Conservation (phyloP, 768 basidiomycete species). For the Trametes meyenii region DNA sequence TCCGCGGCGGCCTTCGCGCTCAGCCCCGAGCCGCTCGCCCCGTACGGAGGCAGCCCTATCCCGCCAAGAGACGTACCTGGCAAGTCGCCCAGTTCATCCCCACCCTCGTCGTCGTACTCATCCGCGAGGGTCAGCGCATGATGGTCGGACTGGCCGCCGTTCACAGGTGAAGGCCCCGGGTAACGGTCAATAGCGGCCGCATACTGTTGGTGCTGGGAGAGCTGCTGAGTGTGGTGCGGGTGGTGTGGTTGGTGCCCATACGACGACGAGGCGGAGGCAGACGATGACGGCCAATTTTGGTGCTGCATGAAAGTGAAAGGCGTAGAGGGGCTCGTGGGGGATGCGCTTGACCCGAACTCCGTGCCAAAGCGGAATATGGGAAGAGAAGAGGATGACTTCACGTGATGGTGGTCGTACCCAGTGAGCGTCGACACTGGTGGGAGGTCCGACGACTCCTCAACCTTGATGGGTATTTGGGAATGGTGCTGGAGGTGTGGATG, state of each 20-base stretch:
- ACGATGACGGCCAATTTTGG: constrained; percentile 25
- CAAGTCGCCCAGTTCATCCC: constrained; percentile 60
- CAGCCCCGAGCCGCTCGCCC: constrained; percentile 26
- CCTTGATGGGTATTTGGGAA: constrained; percentile 26
- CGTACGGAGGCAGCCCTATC: constrained; percentile 24
- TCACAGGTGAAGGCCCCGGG: constrained; percentile 45
- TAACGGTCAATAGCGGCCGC: constrained; percentile 22
- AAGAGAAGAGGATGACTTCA: constrained; percentile 15
- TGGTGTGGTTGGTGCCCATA: constrained; percentile 26
- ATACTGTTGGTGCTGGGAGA: constrained; percentile 9
- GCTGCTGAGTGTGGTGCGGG: constrained; percentile 9
- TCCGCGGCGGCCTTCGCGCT: constrained; percentile 34
- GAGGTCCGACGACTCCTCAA: constrained; percentile 29
- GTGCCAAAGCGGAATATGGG: constrained; percentile 29
- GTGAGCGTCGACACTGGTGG: constrained; percentile 21
- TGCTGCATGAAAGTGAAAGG: constrained; percentile 33
- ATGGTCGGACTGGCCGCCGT: constrained; percentile 13
- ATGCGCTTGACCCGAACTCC: constrained; percentile 22
- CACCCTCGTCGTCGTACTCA: constrained; percentile 57
- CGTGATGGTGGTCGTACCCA: constrained; percentile 20
- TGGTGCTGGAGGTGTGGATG: constrained; percentile 13
- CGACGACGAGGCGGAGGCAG: constrained; percentile 26
- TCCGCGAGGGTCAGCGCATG: constrained; percentile 28
- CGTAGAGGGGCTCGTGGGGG: constrained; percentile 25
- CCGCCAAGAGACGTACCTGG: constrained; percentile 34